Evolutionary conservation across 2,329 filamentous ascomycete genomes (phyloP).

Genomic region (Ophiostoma perfectum): DNA sequence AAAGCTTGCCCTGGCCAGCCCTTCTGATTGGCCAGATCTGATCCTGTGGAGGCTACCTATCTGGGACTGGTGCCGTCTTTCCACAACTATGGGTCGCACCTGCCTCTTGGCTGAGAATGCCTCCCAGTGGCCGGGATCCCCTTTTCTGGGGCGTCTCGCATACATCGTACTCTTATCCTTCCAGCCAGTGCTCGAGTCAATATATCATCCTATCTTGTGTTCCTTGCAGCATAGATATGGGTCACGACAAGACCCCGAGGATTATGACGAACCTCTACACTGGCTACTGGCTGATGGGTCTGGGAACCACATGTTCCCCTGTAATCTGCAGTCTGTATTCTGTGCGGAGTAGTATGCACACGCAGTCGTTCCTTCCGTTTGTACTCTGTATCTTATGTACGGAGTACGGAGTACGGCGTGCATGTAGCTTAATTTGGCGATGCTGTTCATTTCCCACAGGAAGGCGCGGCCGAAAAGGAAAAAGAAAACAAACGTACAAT

Average conservation of each 20-base stretch:
- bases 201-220: background rate
- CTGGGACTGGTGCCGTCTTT: background rate
- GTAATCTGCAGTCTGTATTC: slow-evolving; percentile 11
- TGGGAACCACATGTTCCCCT: slow-evolving; percentile 15
- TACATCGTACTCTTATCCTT: background rate
- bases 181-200: background rate
- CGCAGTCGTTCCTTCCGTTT: slow-evolving; percentile 15
- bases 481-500: slow-evolving; percentile 10
- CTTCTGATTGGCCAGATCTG: slow-evolving; percentile 15
- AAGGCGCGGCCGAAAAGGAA: slow-evolving; percentile 15
- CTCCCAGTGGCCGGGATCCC: background rate
- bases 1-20: slow-evolving; percentile 10
- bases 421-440: slow-evolving; percentile 20
- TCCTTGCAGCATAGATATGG: slow-evolving; percentile 1
- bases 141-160: slow-evolving; percentile 7
- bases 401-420: no score
- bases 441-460: slow-evolving; percentile 22
- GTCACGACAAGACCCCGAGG: slow-evolving; percentile 8
- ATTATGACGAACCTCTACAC: slow-evolving; percentile 11
- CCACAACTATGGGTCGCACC: background rate
- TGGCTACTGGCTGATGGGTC: slow-evolving; percentile 1
- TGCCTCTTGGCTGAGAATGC: slow-evolving; percentile 10
- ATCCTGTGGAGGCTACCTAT: background rate
- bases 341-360: background rate
- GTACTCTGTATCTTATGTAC: background rate